Percentiles rank a stretch among this genome's conserved stretches.
These are phyloP conservation scores for Mikania micrantha DNA, from an alignment of 129 eudicot species.

Conservation along the genomic window DNA sequence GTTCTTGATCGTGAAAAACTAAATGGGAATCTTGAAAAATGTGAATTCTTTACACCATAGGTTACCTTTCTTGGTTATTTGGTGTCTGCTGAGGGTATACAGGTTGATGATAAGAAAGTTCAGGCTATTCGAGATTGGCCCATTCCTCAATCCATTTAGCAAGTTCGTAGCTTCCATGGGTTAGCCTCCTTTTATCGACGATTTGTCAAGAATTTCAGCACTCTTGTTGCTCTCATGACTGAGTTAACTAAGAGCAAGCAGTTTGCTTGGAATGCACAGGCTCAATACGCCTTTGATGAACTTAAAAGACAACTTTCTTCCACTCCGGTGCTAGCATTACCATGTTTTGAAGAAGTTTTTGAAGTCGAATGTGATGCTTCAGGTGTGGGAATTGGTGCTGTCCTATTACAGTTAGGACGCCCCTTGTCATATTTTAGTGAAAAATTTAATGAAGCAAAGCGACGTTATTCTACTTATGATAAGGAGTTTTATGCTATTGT, in stretches of 20 bases:
- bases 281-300: not conserved
- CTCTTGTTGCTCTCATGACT: not conserved
- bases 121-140: too few species aligned
- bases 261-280: not conserved
- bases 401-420: not conserved
- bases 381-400: not conserved
- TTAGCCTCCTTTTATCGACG: not conserved
- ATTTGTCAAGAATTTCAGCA: not conserved
- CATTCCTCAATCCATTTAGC: too few species aligned
- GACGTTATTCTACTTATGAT: too few species aligned
- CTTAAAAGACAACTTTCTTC: not conserved
- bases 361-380: constrained; percentile 2
- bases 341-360: not conserved
- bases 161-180: too few species aligned
- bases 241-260: not conserved
- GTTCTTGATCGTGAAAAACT: not conserved
- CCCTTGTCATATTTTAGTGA: not conserved
- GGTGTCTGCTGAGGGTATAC: not conserved
- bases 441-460: too few species aligned
- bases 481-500: too few species aligned
- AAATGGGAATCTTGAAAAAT: not conserved
- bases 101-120: not conserved
- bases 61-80: not conserved
- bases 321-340: not conserved
- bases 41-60: not conserved